Percentiles rank a stretch among this genome's conserved stretches.
Conservation (phyloP, 306 rosid genomes). For the Benincasa hispida region DNA sequence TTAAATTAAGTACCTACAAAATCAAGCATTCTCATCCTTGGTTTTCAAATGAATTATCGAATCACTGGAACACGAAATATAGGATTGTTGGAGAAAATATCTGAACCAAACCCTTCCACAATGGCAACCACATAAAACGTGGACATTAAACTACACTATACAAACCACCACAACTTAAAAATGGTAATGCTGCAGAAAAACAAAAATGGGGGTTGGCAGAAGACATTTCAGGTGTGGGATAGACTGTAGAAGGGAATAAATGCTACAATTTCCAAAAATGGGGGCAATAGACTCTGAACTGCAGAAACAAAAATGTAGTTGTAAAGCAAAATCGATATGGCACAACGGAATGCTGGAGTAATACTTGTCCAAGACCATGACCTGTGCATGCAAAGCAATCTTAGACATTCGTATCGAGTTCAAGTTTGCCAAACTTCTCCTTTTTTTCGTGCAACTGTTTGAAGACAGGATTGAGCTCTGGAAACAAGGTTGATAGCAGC, state of each 20-base stretch:
- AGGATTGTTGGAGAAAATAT: background rate
- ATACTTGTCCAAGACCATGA: background rate
- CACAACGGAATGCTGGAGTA: background rate
- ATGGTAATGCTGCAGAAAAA: background rate
- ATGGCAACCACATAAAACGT: background rate
- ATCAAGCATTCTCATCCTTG: no score
- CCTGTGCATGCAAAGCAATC: background rate
- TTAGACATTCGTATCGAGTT: constrained; percentile 18
- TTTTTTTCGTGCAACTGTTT: constrained; percentile 72
- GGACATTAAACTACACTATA: background rate
- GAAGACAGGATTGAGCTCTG: constrained; percentile 55
- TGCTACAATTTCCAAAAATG: background rate
- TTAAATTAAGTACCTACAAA: no score
- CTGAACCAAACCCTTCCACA: no score
- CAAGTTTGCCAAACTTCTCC: constrained; percentile 56
- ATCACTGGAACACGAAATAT: no score
- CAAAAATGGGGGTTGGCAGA: background rate
- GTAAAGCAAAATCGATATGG: background rate
- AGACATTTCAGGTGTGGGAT: background rate
- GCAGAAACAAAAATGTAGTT: background rate
- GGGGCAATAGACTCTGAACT: background rate
- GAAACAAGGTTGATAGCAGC: constrained; percentile 58
- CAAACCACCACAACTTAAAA: background rate
- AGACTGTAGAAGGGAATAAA: background rate
- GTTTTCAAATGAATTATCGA: no score